Evolutionary conservation across 2,329 filamentous ascomycete genomes (phyloP), one percentile per base, ranked within the genome.

Genomic region (Fusarium sp.): DNA sequence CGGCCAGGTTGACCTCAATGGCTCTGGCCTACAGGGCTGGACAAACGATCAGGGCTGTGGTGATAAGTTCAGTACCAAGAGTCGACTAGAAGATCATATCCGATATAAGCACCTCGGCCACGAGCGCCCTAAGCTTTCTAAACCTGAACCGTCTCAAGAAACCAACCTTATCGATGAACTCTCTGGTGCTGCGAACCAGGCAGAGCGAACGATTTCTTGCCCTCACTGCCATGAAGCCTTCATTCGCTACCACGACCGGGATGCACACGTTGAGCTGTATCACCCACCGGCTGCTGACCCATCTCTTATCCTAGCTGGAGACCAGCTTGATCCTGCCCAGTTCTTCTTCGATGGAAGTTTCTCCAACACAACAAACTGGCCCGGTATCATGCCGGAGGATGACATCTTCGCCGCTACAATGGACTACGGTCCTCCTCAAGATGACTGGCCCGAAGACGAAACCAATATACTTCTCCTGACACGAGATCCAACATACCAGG

Each of bases 41-140:
- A 84, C 88, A 62, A 87, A 86, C 27, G 82, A 86, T 14, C 86
- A 90, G 55, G 93, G 92, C 20, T 98, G 95, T 77, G 93, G 92
- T 4, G 88, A 90, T 68, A 87, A 88, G 39, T 96, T 97, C 77
- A 88, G 89, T 65, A 93, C 92, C 68, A 97, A 97, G 80, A 87
- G 89, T 22, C 90, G 90, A 35, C 86, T 98, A 0, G 93, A 95
- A 80, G 92, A 96, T 73, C 95, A 98, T 79, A 87, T 98, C 47
- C 91, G 93, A 25, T 94, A 92, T 52, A 88, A 93, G 27, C 95
- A 98, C 79, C 84, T 97, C 31, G 90, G 91, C n/a, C 77, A 81
- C 20, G 81, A 84, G 61, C 84, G 88, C 17, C 85, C 86, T 38
- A 75, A 76, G 63, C 64, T 79, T 44, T 77, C 72, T 57, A 72